phyloP scores from a whole-genome alignment of 148 eudicot genomes.

The Tetragonia tetragonoides region DNA sequence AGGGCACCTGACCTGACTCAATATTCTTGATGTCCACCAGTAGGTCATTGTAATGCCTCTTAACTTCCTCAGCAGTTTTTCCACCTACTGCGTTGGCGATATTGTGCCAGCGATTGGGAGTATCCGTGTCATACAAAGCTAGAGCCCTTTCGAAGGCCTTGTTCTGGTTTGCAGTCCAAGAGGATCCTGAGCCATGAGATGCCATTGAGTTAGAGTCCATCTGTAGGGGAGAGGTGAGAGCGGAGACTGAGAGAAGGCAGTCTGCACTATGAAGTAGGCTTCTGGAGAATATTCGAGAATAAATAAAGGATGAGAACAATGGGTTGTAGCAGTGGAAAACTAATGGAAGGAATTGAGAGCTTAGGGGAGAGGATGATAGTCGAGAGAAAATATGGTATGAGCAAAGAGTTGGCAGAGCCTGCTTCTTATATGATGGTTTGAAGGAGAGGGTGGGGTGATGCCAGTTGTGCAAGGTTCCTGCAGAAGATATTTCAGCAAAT shows the following conservation, averaged over 20 bases:
- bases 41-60: conserved; percentile 42
- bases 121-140: conserved; percentile 47
- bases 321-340: background rate
- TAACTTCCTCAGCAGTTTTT: conserved; percentile 47
- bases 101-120: conserved; percentile 55
- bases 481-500: conserved; percentile 15
- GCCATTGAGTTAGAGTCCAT: conserved; percentile 23
- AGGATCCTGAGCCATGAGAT: conserved; percentile 24
- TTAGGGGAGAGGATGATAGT: background rate
- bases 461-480: conserved; percentile 35
- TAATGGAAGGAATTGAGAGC: background rate
- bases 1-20: conserved; percentile 46
- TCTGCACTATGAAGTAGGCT: background rate
- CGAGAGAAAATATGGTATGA: conserved; percentile 31
- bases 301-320: background rate
- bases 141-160: conserved; percentile 54
- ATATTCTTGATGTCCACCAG: conserved; percentile 41
- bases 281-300: background rate
- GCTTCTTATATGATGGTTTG: conserved; percentile 42
- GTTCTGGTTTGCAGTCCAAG: conserved; percentile 50
- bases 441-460: conserved; percentile 33
- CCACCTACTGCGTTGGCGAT: conserved; percentile 49
- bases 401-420: conserved; percentile 29
- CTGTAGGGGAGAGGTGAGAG: background rate
- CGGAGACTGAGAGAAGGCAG: background rate